phyloP scores from a whole-genome alignment of 2,329 filamentous ascomycete genomes.

The Penicillium sp. region DNA sequence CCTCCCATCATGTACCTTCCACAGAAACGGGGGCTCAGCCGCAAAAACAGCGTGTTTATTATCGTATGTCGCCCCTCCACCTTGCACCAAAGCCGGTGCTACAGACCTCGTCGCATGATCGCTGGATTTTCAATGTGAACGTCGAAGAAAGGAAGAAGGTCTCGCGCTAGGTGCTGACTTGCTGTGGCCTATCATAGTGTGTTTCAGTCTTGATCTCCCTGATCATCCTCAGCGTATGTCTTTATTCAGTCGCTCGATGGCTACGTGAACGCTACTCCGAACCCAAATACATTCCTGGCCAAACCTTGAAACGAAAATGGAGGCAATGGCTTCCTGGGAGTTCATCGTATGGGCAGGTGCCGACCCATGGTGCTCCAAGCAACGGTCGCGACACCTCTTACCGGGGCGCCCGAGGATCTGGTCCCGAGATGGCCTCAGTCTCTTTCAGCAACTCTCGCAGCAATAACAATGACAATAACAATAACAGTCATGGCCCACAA shows the following conservation, averaged over 20 bases:
- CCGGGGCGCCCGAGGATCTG: conserved; percentile 21
- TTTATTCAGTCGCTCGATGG: conserved; percentile 37
- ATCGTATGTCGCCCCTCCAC: conserved; percentile 21
- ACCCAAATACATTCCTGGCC: conserved; percentile 48
- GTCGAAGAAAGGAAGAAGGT: neutral
- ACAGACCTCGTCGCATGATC: no score
- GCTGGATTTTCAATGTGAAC: no score
- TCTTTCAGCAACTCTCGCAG: conserved; percentile 4
- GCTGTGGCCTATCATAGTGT: conserved; percentile 12
- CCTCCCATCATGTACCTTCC: conserved; percentile 19
- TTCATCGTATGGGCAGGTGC: conserved; percentile 39
- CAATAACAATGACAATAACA: conserved; percentile 11
- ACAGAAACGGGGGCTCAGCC: conserved; percentile 13
- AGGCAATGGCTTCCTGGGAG: conserved; percentile 42
- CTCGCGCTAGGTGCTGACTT: conserved; percentile 4
- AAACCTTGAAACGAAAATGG: conserved; percentile 49
- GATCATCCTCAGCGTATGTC: conserved; percentile 23
- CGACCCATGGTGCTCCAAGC: conserved; percentile 18
- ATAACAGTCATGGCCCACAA: conserved; percentile 50
- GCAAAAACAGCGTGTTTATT: conserved; percentile 25
- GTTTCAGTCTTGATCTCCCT: conserved; percentile 28
- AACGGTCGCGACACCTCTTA: conserved; percentile 21
- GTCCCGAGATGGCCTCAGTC: conserved; percentile 25
- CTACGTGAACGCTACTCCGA: conserved; percentile 41
- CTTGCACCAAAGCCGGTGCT: conserved; percentile 5